These are phyloP conservation scores for Melastoma candidum DNA, from an alignment of 441 rosid genomes.

Conservation along the genomic window DNA sequence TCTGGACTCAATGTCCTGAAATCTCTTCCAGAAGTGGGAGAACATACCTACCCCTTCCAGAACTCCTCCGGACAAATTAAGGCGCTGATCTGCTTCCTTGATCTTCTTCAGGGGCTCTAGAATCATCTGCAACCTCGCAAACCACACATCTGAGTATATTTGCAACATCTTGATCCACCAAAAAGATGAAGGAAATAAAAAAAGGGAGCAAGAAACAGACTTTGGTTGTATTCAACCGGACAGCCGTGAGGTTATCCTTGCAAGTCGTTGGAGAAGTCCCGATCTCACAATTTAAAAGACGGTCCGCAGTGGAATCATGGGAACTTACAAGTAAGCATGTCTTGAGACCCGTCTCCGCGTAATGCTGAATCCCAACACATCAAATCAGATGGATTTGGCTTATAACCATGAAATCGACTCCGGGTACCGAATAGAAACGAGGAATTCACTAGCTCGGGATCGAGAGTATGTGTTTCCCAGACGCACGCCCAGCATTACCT, in stretches of 20 bases:
- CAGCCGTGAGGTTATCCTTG: slow-evolving; percentile 51
- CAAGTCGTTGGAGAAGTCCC: slow-evolving; percentile 49
- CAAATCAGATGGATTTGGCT: neutral
- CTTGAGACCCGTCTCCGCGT: slow-evolving; percentile 60
- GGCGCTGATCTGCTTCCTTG: slow-evolving; percentile 68
- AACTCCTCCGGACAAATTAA: slow-evolving; percentile 76
- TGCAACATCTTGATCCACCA: slow-evolving; percentile 2
- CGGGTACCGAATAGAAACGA: too few species aligned
- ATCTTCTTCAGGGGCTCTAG: slow-evolving; percentile 70
- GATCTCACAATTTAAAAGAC: slow-evolving; percentile 65
- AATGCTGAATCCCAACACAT: slow-evolving; percentile 39
- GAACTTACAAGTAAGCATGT: slow-evolving; percentile 73
- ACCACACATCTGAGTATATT: slow-evolving; percentile 7
- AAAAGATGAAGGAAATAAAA: neutral
- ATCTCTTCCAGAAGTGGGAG: slow-evolving; percentile 7
- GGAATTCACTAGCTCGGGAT: neutral
- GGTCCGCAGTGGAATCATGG: slow-evolving; percentile 73
- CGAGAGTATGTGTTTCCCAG: neutral
- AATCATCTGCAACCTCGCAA: slow-evolving; percentile 47
- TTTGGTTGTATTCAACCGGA: slow-evolving; percentile 74
- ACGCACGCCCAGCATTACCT: neutral
- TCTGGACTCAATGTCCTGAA: neutral
- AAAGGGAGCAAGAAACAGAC: slow-evolving; percentile 26
- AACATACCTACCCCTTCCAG: slow-evolving; percentile 92
- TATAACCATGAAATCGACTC: too few species aligned